Evolutionary conservation across 768 basidiomycete genomes (phyloP).

Genomic region (Dioszegia crocea): DNA sequence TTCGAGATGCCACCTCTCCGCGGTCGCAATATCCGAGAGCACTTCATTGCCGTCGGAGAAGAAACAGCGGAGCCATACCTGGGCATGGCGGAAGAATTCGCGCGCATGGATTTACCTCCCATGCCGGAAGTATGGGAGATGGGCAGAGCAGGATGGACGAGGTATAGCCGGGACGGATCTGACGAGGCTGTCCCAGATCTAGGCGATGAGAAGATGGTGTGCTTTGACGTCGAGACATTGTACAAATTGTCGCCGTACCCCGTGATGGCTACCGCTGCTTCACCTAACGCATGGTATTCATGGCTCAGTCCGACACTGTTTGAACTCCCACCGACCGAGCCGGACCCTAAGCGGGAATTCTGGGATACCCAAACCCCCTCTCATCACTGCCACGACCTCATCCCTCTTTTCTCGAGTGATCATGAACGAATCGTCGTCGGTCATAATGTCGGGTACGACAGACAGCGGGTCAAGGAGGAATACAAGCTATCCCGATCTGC

Average conservation of each 20-base stretch:
- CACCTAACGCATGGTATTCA: conserved; percentile 80
- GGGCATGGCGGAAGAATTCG: conserved; percentile 61
- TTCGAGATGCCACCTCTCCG: conserved; percentile 82
- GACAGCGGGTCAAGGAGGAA: conserved; percentile 75
- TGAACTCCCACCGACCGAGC: conserved; percentile 15
- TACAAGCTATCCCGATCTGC: conserved; percentile 65
- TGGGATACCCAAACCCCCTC: conserved; percentile 24
- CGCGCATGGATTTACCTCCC: conserved; percentile 58
- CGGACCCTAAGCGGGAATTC: neutral
- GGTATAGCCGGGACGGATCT: conserved; percentile 75
- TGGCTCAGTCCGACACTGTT: conserved; percentile 75
- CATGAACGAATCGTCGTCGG: conserved; percentile 66
- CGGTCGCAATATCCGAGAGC: conserved; percentile 75
- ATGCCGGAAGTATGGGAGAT: conserved; percentile 58
- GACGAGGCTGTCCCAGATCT: conserved; percentile 66
- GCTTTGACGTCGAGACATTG: conserved; percentile 91
- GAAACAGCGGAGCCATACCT: conserved; percentile 73
- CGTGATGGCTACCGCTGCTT: conserved; percentile 82
- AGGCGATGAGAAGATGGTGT: conserved; percentile 60
- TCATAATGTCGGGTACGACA: conserved; percentile 93
- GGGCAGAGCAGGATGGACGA: conserved; percentile 77
- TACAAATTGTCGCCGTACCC: conserved; percentile 68
- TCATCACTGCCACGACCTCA: conserved; percentile 37
- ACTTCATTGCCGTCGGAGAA: conserved; percentile 76
- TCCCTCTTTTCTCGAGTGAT: conserved; percentile 32